These are phyloP conservation scores for Musa itinerans DNA, from an alignment of 176 grass and related monocot species.

Conservation along the genomic window DNA sequence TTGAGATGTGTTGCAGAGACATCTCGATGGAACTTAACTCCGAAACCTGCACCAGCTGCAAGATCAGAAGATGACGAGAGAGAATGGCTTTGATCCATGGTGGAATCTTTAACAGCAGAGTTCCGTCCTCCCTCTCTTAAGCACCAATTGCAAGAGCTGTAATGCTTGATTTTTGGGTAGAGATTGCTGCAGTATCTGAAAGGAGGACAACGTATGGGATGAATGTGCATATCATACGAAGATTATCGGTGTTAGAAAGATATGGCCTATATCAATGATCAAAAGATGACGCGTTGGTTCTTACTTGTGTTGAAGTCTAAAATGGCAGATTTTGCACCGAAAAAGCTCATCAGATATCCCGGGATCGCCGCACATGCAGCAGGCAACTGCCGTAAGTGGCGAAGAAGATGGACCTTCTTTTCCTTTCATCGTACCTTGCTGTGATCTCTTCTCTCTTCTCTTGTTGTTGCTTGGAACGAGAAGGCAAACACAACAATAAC, in stretches of 20 bases:
- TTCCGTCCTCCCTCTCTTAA: not conserved
- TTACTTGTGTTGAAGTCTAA: constrained; percentile 1
- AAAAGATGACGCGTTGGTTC: not conserved
- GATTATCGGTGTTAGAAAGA: too few species aligned
- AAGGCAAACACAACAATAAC: too few species aligned
- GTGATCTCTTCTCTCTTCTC: too few species aligned
- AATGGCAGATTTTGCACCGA: not conserved
- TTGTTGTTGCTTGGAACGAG: too few species aligned
- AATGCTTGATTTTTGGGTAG: not conserved
- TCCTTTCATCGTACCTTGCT: not conserved
- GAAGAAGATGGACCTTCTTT: not conserved
- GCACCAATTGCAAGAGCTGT: constrained; percentile 5
- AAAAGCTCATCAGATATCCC: not conserved
- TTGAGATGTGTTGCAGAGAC: not conserved
- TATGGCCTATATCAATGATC: too few species aligned
- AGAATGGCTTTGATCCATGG: too few species aligned
- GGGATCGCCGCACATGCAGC: not conserved
- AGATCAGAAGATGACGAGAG: too few species aligned
- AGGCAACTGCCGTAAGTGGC: not conserved
- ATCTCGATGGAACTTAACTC: not conserved
- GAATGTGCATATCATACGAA: too few species aligned
- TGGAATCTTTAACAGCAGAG: not conserved
- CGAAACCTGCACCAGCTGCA: too few species aligned
- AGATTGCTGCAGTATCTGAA: constrained; percentile 8
- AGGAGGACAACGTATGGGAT: too few species aligned